Evolutionary conservation across 2,329 filamentous ascomycete genomes (phyloP), one percentile per base, ranked within the genome.

Genomic region (Trichoderma sp.): DNA sequence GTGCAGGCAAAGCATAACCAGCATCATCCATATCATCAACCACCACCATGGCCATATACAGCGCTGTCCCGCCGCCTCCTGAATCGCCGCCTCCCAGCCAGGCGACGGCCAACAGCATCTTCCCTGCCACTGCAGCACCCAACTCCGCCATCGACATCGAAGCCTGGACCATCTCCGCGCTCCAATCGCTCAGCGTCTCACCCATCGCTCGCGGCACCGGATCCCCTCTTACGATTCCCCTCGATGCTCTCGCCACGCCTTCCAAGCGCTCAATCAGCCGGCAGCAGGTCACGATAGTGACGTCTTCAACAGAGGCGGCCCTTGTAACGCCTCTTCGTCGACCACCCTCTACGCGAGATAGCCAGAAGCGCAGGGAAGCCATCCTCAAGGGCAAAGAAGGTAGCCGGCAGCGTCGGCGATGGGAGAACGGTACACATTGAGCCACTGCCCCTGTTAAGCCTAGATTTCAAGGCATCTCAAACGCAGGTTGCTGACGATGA

Each of bases 381-480:
- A 77, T 97, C 64, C 84, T 96, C 37, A 96, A 94, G 82, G 95
- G 95, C 68, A 97, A 96, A 74, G 94, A 97, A 79, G 95, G 95
- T 40, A 95, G 89, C 75, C 88, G 95, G 43, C 90, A 95, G 75
- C 86, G 95, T 61, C 90, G 95, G 75, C 87, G 95, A 68, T 98
- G 94, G 94, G 96, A 99, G 83, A 99, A 98, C 80, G 92, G 93
- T 96, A 43, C 19, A n/a, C 19, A 86, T 73, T 43, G 24, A 43
- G 31, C 47, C 47, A 33, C 62, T 60, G 33, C n/a, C 33, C 35
- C 40, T 43, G 40, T 4, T 27, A 33, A 47, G 53, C 19, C 37
- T n/a, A 35, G 21, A 13, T 6, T 56, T 16, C 14, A 24, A 6
- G 19, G 52, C 4, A 56, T 37, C 19, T 43, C 21, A 56, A n/a